Evolutionary conservation across 2,329 filamentous ascomycete species (phyloP).

Genomic region (Sphaerulina musiva): DNA sequence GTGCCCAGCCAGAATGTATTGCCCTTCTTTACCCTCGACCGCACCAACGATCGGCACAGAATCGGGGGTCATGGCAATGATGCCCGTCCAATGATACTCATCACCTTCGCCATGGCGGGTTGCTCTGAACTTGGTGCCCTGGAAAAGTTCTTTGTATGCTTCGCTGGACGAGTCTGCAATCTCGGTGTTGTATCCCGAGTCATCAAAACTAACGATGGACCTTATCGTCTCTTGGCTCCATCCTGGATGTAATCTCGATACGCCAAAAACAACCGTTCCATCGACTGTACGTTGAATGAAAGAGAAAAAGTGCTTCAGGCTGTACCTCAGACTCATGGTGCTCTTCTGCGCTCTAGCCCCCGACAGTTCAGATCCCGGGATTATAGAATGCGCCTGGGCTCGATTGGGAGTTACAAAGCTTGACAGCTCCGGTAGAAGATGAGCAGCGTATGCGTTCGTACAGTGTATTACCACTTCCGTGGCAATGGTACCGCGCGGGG

Average conservation of each 20-base stretch:
- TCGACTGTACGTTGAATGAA: constrained; percentile 43
- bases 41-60: constrained; percentile 44
- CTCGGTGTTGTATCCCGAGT: constrained; percentile 38
- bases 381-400: constrained; percentile 42
- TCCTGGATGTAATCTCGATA: constrained; percentile 39
- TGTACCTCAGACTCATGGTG: constrained; percentile 45
- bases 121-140: constrained; percentile 16
- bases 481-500: constrained; percentile 32
- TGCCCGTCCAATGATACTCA: constrained; percentile 44
- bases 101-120: constrained; percentile 40
- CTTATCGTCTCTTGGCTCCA: constrained; percentile 21
- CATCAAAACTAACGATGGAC: constrained; percentile 35
- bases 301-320: constrained; percentile 46
- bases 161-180: constrained; percentile 36
- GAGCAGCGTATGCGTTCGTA: constrained; percentile 39
- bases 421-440: constrained; percentile 35
- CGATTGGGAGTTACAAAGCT: constrained; percentile 39
- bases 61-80: constrained; percentile 44
- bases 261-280: constrained; percentile 41
- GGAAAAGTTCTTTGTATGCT: constrained; percentile 36
- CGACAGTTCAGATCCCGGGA: constrained; percentile 37
- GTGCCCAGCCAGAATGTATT: constrained; percentile 47
- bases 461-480: constrained; percentile 35
- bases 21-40: constrained; percentile 38
- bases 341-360: constrained; percentile 33